A percentile compares a stretch with the other conserved stretches of the same genome.
These are phyloP conservation scores for Elasticomyces elasticus DNA, from an alignment of 495 filamentous ascomycete genomes.

Conservation along the genomic window DNA sequence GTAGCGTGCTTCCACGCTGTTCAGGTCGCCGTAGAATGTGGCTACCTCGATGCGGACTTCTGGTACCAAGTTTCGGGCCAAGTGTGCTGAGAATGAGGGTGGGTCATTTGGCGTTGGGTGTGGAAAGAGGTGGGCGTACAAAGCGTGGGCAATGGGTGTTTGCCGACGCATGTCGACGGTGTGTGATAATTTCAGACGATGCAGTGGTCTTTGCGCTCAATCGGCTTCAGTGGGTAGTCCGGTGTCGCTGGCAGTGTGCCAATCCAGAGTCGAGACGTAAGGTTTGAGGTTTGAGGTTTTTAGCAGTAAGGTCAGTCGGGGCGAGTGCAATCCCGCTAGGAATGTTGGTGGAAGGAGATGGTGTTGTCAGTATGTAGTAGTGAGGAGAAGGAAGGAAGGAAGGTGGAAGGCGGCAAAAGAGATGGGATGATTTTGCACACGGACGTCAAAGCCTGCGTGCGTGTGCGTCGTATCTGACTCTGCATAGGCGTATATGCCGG, in stretches of 20 bases:
- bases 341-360: neutral
- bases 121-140: constrained; percentile 51
- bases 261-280: too few relatives aligned
- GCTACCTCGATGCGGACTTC: constrained; percentile 81
- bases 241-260: neutral
- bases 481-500: too few relatives aligned
- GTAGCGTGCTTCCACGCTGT: constrained; percentile 80
- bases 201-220: neutral
- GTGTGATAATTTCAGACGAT: neutral
- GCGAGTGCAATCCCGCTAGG: constrained; percentile 2
- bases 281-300: neutral
- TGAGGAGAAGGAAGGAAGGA: neutral
- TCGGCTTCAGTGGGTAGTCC: neutral
- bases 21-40: constrained; percentile 74
- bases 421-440: neutral
- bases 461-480: constrained; percentile 2
- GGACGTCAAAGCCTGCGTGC: neutral
- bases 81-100: constrained; percentile 47
- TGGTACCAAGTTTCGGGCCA: constrained; percentile 62
- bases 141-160: constrained; percentile 43
- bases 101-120: constrained; percentile 46
- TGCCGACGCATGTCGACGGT: constrained; percentile 46
- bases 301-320: neutral
- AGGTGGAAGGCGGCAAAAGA: constrained; percentile 1
- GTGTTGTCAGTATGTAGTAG: neutral